Base-by-base conservation (phyloP, 768 basidiomycete species). In the Serendipita sp. region DNA sequence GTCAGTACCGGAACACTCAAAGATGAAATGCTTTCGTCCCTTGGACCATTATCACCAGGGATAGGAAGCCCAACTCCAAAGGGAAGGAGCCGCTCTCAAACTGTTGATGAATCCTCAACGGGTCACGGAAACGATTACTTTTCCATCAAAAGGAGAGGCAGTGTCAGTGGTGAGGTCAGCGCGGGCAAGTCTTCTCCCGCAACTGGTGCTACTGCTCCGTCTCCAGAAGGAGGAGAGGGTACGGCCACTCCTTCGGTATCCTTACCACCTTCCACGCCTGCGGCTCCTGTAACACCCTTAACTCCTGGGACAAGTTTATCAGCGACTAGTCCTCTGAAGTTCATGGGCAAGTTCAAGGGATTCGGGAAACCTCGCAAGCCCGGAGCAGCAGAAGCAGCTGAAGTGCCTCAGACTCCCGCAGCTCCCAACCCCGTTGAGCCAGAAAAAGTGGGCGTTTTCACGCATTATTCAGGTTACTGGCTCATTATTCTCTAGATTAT, bases 361-460 rank as follows among this genome's bases (percentile, higher is more conserved):
- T 48, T 48, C 16, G 48, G 62, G 2, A 63, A 50, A 17, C 63
- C 63, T 11, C 61, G 61, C 11, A 66, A 62, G 38, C 30, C 64
- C 2, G 63, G 64, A 26, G 53, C 60, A 44, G 14, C 60, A 17
- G 34, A 41, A 30, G 38, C 30, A 17, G 34, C 30, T 3, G 76
- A 68, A 70, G 7, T 1, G 7, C 7, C 34, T 38, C 34, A 38
- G 14, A 72, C 33, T 51, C 7, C 53, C 75, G 72, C 64, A 60
- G 70, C 72, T 31, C 71, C 74, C 16, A 70, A 70, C 26, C 79
- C 75, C 71, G 58, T 68, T 4, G 72, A 73, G 3, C 70, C 69
- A 58, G 63, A 66, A 48, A 65, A 38, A 44, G 64, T 64, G 66
- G 74, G 34, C 2, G 5, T 5, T 1, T 14, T 38, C 34, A 14